Base-by-base conservation (phyloP, 2,329 filamentous ascomycete genomes). In the Lachnellula subtilissima region DNA sequence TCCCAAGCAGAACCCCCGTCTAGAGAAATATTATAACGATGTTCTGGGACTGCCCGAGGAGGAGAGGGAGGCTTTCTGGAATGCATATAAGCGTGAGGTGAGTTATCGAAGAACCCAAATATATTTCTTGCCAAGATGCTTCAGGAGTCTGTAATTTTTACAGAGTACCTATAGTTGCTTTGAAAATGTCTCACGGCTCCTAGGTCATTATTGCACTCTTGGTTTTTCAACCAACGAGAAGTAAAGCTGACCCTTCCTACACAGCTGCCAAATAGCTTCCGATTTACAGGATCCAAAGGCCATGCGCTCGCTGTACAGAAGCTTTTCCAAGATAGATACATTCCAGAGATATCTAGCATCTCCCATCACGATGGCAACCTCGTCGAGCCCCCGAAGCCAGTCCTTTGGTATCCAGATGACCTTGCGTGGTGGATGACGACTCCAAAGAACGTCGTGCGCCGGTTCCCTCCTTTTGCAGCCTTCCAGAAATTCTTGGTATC, bases 401-500 rank as follows among this genome's bases (percentile, higher is more conserved):
- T 99, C 55, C 78, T 85, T 35, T 97, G 93, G 91, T 99, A 96
- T 72, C 94, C 94, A 43, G 91, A 97, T 70, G 84, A 90, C 69
- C 85, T 99, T 59, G 94, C 94, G 50, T 99, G 95, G 88, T 91
- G 86, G 73, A 97, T 97, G 91, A 96, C 92, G 47, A 97, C 93
- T 5, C 91, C 94, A 60, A 99, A 97, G 80, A 92, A 96, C 69
- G 87, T 97, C 63, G 83, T 99, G 60, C 88, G 94, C 67, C 92
- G 92, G 70, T 96, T 96, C 73, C 85, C 90, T 37, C 94, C 94
- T 2, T 99, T 99, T 71, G 87, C 91, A 50, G 88, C 89, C 28
- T 97, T 99, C 75, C 94, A 99, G 73, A 96, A 95, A 72, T 99
- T 97, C 77, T 81, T 99, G 50, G 94, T 99, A 50, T 95, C 93